Conservation (phyloP, 1,139 yeast genomes). For the Wickerhamiella infanticola region DNA sequence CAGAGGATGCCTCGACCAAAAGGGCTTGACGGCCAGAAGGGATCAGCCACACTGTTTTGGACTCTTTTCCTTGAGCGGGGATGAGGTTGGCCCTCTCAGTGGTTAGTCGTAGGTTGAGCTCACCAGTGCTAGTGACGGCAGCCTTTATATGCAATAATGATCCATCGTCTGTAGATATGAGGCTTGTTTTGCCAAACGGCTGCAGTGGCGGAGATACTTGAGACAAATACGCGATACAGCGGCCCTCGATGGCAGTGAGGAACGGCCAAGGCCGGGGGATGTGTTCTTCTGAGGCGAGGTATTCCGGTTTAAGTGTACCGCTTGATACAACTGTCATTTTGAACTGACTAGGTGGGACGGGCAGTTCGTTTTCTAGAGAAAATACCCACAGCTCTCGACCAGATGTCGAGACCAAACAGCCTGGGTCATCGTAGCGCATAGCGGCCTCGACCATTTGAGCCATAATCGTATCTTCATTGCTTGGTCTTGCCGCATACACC, state of each 20-base stretch:
- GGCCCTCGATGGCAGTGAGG: constrained; percentile 11
- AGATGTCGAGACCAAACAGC: constrained; percentile 3
- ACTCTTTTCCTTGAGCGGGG: constrained; percentile 4
- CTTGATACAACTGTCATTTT: background rate
- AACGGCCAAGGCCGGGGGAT: constrained; percentile 8
- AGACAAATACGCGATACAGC: constrained; percentile 8
- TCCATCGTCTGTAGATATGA: constrained; percentile 9
- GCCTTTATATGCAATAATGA: constrained; percentile 11
- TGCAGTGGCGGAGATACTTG: background rate
- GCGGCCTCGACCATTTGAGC: constrained; percentile 7
- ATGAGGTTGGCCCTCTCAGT: constrained; percentile 7
- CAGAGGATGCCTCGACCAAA: constrained; percentile 5
- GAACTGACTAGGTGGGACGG: constrained; percentile 1
- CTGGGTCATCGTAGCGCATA: constrained; percentile 7
- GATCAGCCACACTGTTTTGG: constrained; percentile 11
- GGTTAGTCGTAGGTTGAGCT: constrained; percentile 9
- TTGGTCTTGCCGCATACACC: background rate
- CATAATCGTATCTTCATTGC: background rate
- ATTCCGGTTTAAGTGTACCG: constrained; percentile 2
- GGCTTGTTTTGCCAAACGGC: constrained; percentile 11
- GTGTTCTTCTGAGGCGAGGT: background rate
- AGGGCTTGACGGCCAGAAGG: constrained; percentile 14
- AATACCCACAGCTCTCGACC: constrained; percentile 13
- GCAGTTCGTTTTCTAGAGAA: background rate
- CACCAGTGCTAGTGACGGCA: constrained; percentile 9